Conservation (phyloP, 495 filamentous ascomycete genomes). For the Podospora pseudocomata region DNA sequence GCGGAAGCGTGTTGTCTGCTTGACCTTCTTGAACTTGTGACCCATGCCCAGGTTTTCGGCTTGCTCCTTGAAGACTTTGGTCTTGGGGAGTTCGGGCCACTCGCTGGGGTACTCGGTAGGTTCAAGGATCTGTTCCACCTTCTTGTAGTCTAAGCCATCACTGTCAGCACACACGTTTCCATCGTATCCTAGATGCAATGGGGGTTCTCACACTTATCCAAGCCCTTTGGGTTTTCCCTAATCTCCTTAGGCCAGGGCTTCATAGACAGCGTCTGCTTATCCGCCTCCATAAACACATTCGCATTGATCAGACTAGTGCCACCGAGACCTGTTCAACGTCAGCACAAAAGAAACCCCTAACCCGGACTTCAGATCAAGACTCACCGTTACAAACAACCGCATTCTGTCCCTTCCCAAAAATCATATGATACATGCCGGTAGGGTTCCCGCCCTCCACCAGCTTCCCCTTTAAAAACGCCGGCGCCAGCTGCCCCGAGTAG, state of each 20-base stretch:
- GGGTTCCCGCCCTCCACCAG: slow-evolving; percentile 48
- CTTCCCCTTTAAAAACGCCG: slow-evolving; percentile 37
- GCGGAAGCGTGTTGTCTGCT: slow-evolving; percentile 59
- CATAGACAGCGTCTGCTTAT: slow-evolving; percentile 51
- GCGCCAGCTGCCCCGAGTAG: slow-evolving; percentile 52
- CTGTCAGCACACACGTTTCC: background rate
- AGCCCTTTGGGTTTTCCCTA: slow-evolving; percentile 37
- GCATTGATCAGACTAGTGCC: slow-evolving; percentile 64
- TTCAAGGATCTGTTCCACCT: slow-evolving; percentile 55
- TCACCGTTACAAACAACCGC: slow-evolving; percentile 61
- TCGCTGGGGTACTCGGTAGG: slow-evolving; percentile 56
- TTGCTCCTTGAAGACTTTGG: slow-evolving; percentile 55
- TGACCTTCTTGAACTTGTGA: slow-evolving; percentile 54
- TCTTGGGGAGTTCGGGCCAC: slow-evolving; percentile 53
- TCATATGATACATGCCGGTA: slow-evolving; percentile 61
- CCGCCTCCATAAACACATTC: slow-evolving; percentile 62
- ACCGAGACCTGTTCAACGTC: slow-evolving; percentile 48
- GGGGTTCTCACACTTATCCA: slow-evolving; percentile 50
- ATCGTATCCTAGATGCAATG: slow-evolving; percentile 15
- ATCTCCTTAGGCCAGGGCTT: slow-evolving; percentile 60
- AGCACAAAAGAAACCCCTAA: background rate
- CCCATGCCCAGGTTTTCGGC: slow-evolving; percentile 47
- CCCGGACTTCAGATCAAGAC: slow-evolving; percentile 10
- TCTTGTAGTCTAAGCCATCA: slow-evolving; percentile 46
- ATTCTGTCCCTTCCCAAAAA: slow-evolving; percentile 63